phyloP scores from a whole-genome alignment of 352 stramenopile species.

The Globisporangium okanoganense region DNA sequence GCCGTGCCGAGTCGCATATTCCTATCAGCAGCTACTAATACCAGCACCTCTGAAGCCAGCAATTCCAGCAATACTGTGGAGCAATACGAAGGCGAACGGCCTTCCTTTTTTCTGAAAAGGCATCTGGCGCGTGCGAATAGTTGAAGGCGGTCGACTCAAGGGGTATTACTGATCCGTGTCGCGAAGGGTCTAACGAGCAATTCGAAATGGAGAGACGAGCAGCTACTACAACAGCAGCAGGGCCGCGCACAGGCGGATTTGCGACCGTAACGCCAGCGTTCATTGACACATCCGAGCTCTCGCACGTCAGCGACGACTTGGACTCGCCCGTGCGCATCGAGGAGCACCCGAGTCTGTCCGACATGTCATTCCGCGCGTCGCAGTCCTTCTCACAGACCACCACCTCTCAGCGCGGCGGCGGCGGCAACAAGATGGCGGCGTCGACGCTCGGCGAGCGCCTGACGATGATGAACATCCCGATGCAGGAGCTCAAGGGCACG shows the following conservation, averaged over 20 bases:
- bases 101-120: constrained; percentile 1
- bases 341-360: constrained; percentile 8
- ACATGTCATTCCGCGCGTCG: constrained; percentile 17
- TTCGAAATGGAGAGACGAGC: constrained; percentile 9
- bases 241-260: not conserved
- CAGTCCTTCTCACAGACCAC: constrained; percentile 10
- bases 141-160: constrained; percentile 1
- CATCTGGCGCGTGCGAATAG: not conserved
- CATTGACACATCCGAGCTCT: constrained; percentile 17
- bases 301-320: not conserved
- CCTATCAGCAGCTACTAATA: not conserved
- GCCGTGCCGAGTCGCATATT: not conserved
- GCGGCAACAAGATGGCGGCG: constrained; percentile 7
- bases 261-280: constrained; percentile 8
- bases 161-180: not conserved
- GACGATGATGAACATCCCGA: constrained; percentile 63
- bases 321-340: constrained; percentile 16
- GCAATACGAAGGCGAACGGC: no score
- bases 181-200: not conserved
- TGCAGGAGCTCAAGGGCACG: constrained; percentile 47
- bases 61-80: no score
- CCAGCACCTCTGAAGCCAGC: not conserved
- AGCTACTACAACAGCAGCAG: no score
- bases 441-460: constrained; percentile 47
- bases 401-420: constrained; percentile 5